Evolutionary conservation across 306 rosid genomes (phyloP), one percentile per base, ranked within the genome.

Genomic region (Cercis canadensis): DNA sequence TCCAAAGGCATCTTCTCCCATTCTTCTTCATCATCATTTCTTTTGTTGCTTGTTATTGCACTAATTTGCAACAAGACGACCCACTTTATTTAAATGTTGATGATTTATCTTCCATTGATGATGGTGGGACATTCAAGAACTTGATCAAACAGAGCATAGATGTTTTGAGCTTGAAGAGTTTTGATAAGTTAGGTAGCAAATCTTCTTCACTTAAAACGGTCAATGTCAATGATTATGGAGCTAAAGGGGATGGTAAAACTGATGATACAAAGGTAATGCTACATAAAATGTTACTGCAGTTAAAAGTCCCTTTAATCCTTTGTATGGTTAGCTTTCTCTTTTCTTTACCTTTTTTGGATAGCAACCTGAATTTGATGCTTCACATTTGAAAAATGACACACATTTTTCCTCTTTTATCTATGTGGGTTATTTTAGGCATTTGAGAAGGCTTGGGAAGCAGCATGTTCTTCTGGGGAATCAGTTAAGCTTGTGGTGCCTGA

Each of bases 221-320:
- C 53, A 82, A 71, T 77, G 94, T 87, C 32, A 37, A 56, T 49
- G 81, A 87, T 65, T 86, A 70, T 75, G 94, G 96, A 76, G 96
- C 92, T 32, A 33, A 70, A 54, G 88, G 94, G 45, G 77, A 84
- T 78, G 86, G 88, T 59, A 2, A 4, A 18, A 12, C 68, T 33
- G 89, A 87, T 65, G 88, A 90, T 53, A 75, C 94, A 16, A 11
- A 82, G 88, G 96, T 89, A 78, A 47, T 13, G 39, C 18, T 29
- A 16, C 29, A 24, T 24, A 1, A 24, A 24, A 24, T 24, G 29
- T 24, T 24, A 24, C 29, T 3, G 29, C 29, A 24, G 29, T 24
- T 24, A 24, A 24, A 24, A 7, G 13, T n/a, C 51, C 43, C 10
- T 37, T 37, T 37, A 39, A 8, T 29, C 7, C 21, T 12, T 18